phyloP scores from a whole-genome alignment of 2,329 filamentous ascomycete species.

The Phialophora tarda region DNA sequence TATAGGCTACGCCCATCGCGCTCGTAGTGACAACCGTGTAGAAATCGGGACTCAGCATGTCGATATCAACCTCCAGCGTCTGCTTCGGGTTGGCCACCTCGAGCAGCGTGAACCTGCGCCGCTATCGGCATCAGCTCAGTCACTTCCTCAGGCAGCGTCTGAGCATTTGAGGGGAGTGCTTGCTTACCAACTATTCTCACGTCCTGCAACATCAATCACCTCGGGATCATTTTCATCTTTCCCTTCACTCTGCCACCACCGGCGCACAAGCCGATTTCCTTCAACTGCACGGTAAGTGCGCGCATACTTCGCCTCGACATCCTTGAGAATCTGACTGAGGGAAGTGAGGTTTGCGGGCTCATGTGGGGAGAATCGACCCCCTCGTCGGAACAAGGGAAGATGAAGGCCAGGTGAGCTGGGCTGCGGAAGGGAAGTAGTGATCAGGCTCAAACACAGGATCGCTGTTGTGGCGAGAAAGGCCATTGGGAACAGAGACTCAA shows the following conservation, averaged over 20 bases:
- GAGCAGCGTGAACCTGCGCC: slow-evolving; percentile 40
- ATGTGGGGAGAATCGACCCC: slow-evolving; percentile 29
- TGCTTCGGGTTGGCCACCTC: slow-evolving; percentile 40
- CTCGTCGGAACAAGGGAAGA: slow-evolving; percentile 34
- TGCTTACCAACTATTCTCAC: slow-evolving; percentile 18
- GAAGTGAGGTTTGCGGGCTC: slow-evolving; percentile 39
- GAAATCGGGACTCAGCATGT: slow-evolving; percentile 44
- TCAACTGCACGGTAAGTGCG: slow-evolving; percentile 40
- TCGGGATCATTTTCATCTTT: slow-evolving; percentile 36
- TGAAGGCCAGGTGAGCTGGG: slow-evolving; percentile 24
- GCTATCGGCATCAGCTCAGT: neutral
- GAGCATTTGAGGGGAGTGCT: neutral
- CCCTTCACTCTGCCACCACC: slow-evolving; percentile 34
- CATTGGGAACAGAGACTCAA: slow-evolving; percentile 1
- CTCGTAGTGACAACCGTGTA: slow-evolving; percentile 43
- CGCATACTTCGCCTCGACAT: slow-evolving; percentile 40
- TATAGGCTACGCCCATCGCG: slow-evolving; percentile 40
- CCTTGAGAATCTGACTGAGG: slow-evolving; percentile 36
- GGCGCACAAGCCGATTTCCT: slow-evolving; percentile 42
- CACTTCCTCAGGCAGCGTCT: neutral
- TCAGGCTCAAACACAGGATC: slow-evolving; percentile 12
- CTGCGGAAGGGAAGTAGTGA: slow-evolving; percentile 1
- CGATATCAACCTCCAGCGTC: slow-evolving; percentile 41
- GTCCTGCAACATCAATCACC: slow-evolving; percentile 30
- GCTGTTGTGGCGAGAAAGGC: neutral